Evolutionary conservation across 345 rosid species (phyloP), one percentile per base, ranked within the genome.

Genomic region (Eucalyptus viminalis): DNA sequence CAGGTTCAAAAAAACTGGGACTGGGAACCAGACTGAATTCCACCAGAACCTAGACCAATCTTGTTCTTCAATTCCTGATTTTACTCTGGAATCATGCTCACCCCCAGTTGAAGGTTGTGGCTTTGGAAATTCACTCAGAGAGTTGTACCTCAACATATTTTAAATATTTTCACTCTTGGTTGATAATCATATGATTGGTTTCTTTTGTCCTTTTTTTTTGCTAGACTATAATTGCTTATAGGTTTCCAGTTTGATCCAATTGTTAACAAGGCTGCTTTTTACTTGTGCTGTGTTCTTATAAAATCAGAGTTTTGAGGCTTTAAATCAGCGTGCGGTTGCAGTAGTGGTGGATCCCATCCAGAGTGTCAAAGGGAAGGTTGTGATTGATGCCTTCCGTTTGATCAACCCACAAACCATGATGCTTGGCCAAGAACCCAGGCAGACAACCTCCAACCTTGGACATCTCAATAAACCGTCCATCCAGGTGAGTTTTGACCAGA

Each of bases 361-460:
- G 91, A 97, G 99, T 88, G 99, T 98, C 24, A 96, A 97, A 92
- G 99, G 99, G 51, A 97, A 98, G 91, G 99, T 98, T 90, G 99
- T 98, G 89, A 98, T 98, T 91, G 99, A 98, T 93, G 99, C 99
- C 8, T 98, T 98, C 90, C 99, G 98, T 45, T 93, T 97, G 86
- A 98, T 98, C 86, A 98, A 97, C 87, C 99, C 99, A 13, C 99
- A 97, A 88, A 97, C 99, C 45, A 97, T 98, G 97, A 98, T 98
- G 99, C 99, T 98, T 93, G 99, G 99, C 88, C 99, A 98, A 92
- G 99, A 98, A 91, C 99, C 99, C 27, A 93, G 99, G 49, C 99
- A 97, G 87, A 98, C 99, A 86, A 98, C 99, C 65, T 98, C 99
- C 21, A 98, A 98, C 94, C 97, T 98, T 81, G 99, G 99, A 37